Evolutionary conservation across 1,139 yeast genomes (phyloP).

Genomic region (Blastobotrys arbuscula): DNA sequence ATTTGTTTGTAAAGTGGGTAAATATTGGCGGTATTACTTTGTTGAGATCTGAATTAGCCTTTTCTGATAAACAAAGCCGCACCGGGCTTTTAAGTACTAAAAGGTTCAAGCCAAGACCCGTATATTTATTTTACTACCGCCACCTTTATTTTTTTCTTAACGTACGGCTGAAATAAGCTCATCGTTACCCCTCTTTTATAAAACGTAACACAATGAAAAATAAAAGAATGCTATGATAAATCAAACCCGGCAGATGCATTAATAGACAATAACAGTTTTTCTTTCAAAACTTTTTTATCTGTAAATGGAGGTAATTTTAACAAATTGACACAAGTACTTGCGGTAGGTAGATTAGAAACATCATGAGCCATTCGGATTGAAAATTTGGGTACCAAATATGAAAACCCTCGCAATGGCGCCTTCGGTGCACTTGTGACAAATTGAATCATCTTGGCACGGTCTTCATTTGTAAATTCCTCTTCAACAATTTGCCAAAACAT

Average conservation of each 20-base stretch:
- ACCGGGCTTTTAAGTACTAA: too few relatives aligned
- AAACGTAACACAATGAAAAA: background rate
- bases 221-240: slow-evolving; percentile 38
- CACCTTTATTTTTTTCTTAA: too few relatives aligned
- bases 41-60: too few relatives aligned
- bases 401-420: slow-evolving; percentile 87
- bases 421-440: slow-evolving; percentile 90
- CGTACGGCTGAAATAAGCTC: background rate
- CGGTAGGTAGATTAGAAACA: slow-evolving; percentile 67
- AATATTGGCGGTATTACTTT: too few relatives aligned
- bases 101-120: too few relatives aligned
- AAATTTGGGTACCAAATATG: slow-evolving; percentile 66
- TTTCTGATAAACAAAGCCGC: too few relatives aligned
- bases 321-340: slow-evolving; percentile 88
- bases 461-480: slow-evolving; percentile 47
- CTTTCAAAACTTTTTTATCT: slow-evolving; percentile 50
- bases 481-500: slow-evolving; percentile 69
- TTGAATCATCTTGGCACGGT: slow-evolving; percentile 56
- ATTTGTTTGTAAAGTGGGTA: too few relatives aligned
- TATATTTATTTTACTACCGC: too few relatives aligned
- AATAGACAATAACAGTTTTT: slow-evolving; percentile 71
- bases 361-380: slow-evolving; percentile 59
- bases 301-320: slow-evolving; percentile 79
- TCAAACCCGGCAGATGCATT: slow-evolving; percentile 84
- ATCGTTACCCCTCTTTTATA: background rate